Evolutionary conservation across 1,139 yeast genomes (phyloP).

Genomic region (Scheffersomyces cryptocercus): DNA sequence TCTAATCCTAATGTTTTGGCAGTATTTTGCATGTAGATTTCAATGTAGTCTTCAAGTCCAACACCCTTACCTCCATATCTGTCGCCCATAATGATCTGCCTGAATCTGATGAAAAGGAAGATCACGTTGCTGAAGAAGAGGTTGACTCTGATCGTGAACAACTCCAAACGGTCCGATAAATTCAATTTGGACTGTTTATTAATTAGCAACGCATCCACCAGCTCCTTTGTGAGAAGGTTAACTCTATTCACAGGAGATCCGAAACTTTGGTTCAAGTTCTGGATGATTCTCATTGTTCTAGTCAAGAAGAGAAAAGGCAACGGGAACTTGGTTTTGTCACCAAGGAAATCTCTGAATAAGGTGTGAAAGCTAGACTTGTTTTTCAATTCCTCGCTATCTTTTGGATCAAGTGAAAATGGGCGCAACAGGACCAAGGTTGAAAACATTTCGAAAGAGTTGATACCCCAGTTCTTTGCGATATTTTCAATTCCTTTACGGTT

Average conservation of each 20-base stretch:
- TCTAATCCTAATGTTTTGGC: conserved; percentile 46
- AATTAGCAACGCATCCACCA: conserved; percentile 30
- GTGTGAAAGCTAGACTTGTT: conserved; percentile 19
- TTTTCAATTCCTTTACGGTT: conserved; percentile 49
- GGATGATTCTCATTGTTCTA: conserved; percentile 73
- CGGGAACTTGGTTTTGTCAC: conserved; percentile 68
- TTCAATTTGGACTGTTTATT: conserved; percentile 13
- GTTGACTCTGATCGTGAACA: conserved; percentile 35
- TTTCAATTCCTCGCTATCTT: conserved; percentile 23
- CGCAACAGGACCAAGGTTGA: conserved; percentile 59
- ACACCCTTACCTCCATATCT: conserved; percentile 32
- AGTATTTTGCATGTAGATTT: conserved; percentile 41
- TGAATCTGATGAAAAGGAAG: conserved; percentile 41
- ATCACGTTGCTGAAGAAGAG: conserved; percentile 45
- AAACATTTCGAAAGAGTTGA: conserved; percentile 65
- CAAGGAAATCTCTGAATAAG: conserved; percentile 44
- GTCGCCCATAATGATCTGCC: conserved; percentile 37
- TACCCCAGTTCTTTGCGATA: conserved; percentile 66
- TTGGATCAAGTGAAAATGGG: conserved; percentile 30
- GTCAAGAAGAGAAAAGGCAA: conserved; percentile 64
- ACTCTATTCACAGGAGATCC: conserved; percentile 77
- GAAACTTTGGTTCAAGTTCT: conserved; percentile 62
- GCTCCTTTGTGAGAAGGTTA: conserved; percentile 59
- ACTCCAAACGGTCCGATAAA: conserved; percentile 19
- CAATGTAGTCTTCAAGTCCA: conserved; percentile 52